Percentiles rank a stretch among this genome's conserved stretches.
phyloP scores from a whole-genome alignment of 768 basidiomycete species.

The Suillus brevipes region DNA sequence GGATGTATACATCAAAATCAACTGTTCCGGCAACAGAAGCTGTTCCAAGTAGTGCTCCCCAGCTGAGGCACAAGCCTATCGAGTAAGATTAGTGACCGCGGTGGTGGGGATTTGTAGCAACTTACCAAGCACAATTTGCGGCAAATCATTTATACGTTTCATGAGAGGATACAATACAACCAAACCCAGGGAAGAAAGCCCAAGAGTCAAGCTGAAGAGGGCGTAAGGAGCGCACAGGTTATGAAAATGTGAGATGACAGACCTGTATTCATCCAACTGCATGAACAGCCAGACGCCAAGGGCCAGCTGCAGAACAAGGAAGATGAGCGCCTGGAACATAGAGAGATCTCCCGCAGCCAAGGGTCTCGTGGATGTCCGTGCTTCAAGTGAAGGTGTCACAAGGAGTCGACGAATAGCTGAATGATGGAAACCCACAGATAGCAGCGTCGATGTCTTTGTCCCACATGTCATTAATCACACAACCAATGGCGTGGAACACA shows the following conservation, averaged over 20 bases:
- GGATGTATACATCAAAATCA: not conserved
- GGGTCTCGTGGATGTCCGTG: not conserved
- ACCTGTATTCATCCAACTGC: not conserved
- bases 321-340: not conserved
- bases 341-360: not conserved
- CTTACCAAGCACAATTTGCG: constrained; percentile 31
- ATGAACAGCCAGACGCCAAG: not conserved
- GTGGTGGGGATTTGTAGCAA: constrained; percentile 5
- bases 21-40: not conserved
- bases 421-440: not conserved
- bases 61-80: not conserved
- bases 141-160: constrained; percentile 30
- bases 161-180: constrained; percentile 25
- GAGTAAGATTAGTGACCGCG: not conserved
- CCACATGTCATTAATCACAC: not conserved
- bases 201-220: constrained; percentile 1
- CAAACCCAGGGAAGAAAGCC: not conserved
- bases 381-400: not conserved
- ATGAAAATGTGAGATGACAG: not conserved
- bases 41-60: not conserved
- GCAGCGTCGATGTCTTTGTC: not conserved
- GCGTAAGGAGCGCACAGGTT: not conserved
- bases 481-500: not conserved
- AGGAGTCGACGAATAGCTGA: not conserved
- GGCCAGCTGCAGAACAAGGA: not conserved